Evolutionary conservation across 805 yeast species (phyloP), one percentile per base, ranked within the genome.

Genomic region (Candida orba): DNA sequence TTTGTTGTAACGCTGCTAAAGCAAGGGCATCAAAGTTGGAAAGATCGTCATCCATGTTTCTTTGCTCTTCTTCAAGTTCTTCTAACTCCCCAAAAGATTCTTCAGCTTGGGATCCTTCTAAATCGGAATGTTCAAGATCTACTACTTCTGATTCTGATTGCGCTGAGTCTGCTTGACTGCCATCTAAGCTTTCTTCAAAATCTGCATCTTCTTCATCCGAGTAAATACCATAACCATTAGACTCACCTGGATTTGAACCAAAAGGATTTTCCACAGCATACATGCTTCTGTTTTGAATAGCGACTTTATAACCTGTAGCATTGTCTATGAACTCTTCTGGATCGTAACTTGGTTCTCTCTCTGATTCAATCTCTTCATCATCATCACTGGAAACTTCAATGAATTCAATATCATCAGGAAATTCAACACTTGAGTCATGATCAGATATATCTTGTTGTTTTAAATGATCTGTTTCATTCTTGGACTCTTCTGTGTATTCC

Each of bases 261-360:
- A 22, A 39, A 3, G 41, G 40, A 35, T 30, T 24, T 13, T 10
- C n/a, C 12, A 13, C 8, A 6, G 24, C 36, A 20, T 51, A 51
- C 37, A 43, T 39, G 18, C 48, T 48, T 27, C 35, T 31, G 13
- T 13, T 17, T 24, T 52, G 56, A 6, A 47, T 50, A 41, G 44
- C 39, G 3, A 43, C 39, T 8, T 44, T 36, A 22, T 48, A 49
- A 6, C 37, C 15, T 2, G 38, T n/a, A 10, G 36, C 9, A n/a
- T 43, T 51, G 17, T 46, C 39, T 5, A 34, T 37, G 34, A 51
- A 52, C 27, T 32, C 36, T 4, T 36, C 27, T 14, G 52, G 53
- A 32, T 47, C 47, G 24, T 52, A 50, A 22, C 22, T 27, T 12
- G 25, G 24, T 22, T 32, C 37, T 27, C 13, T 27, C 5, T 32